A percentile compares a stretch with the other conserved stretches of the same genome.
These are phyloP conservation scores for Cinnamomum micranthum DNA, from an alignment of 164 flowering plant species.

Conservation along the genomic window DNA sequence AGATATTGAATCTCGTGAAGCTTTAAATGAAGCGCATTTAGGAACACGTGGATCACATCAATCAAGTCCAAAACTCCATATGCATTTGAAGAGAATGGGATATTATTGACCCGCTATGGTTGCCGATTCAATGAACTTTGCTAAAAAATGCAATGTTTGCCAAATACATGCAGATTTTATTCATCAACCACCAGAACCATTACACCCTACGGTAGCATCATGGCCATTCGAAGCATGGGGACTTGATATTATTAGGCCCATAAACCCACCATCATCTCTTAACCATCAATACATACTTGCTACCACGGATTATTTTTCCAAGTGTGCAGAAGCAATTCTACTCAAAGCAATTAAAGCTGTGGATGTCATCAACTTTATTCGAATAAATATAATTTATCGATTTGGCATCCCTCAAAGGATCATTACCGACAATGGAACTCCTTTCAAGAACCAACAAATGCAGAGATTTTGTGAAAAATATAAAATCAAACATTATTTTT, in stretches of 20 bases:
- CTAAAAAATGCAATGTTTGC: neutral
- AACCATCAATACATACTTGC: no score
- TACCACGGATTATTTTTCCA: neutral
- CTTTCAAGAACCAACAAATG: neutral
- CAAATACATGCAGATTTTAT: constrained; percentile 3
- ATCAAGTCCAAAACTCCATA: neutral
- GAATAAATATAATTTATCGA: neutral
- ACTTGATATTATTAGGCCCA: neutral
- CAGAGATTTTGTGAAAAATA: no score
- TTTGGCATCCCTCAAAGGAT: neutral
- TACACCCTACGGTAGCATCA: neutral
- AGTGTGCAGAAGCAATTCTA: neutral
- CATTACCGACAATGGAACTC: neutral
- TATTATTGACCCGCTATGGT: constrained; percentile 1
- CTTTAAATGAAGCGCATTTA: no score
- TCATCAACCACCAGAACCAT: constrained; percentile 1
- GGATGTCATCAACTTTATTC: neutral
- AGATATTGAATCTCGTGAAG: no score
- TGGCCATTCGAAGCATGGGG: neutral
- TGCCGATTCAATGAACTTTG: neutral
- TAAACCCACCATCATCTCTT: neutral
- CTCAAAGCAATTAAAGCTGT: neutral
- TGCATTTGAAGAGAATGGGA: neutral
- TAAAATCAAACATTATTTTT: no score
- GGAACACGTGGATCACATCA: neutral